These are phyloP conservation scores for Cyclotella kingstonii DNA, from an alignment of 108 stramenopile species.

Conservation along the genomic window DNA sequence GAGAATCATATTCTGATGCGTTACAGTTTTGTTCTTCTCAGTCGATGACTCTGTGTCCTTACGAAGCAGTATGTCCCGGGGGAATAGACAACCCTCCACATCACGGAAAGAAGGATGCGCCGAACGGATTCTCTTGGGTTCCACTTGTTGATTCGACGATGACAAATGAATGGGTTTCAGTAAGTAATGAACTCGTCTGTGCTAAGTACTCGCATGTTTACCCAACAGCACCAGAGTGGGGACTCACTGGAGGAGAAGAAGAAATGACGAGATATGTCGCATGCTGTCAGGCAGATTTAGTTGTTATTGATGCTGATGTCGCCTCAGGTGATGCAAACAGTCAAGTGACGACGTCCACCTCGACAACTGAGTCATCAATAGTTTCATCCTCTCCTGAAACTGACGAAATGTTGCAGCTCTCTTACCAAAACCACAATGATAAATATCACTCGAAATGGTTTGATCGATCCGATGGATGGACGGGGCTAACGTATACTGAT, in stretches of 20 bases:
- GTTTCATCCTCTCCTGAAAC: neutral
- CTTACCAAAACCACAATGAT: neutral
- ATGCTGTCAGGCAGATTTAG: constrained; percentile 12
- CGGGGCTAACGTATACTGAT: constrained; percentile 11
- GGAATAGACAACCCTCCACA: constrained; percentile 1
- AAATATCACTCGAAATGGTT: constrained; percentile 7
- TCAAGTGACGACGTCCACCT: neutral
- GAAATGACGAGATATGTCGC: constrained; percentile 24
- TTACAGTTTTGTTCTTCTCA: constrained; percentile 3
- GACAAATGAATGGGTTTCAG: constrained; percentile 12
- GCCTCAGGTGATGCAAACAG: neutral
- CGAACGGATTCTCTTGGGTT: constrained; percentile 3
- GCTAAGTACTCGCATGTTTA: constrained; percentile 1
- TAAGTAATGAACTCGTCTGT: neutral
- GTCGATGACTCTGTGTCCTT: constrained; percentile 12
- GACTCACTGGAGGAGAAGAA: constrained; percentile 18
- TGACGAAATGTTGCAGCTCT: neutral
- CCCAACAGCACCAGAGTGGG: constrained; percentile 7
- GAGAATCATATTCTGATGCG: constrained; percentile 3
- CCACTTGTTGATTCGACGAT: neutral
- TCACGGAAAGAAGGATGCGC: neutral
- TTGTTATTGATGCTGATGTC: neutral
- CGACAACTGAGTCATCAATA: neutral
- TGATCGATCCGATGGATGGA: constrained; percentile 19
- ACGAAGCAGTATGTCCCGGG: constrained; percentile 18